phyloP scores from a whole-genome alignment of 805 yeast genomes.

The Lachancea meyersii region DNA sequence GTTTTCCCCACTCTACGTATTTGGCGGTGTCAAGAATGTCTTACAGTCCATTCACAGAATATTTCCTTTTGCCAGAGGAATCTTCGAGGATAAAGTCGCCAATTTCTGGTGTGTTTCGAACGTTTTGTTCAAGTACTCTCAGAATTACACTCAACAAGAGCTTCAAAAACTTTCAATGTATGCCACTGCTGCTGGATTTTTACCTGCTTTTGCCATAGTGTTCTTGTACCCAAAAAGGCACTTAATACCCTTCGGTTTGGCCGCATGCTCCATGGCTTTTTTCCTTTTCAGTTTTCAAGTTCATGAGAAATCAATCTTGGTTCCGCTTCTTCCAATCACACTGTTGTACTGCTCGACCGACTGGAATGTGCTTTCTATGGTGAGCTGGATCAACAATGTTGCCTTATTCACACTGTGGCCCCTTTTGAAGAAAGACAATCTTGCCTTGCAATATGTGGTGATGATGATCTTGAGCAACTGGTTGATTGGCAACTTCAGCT shows the following conservation, averaged over 20 bases:
- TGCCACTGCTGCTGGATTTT: constrained; percentile 46
- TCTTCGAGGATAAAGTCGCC: constrained; percentile 96
- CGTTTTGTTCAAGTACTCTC: constrained; percentile 62
- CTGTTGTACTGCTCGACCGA: constrained; percentile 50
- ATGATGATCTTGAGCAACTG: constrained; percentile 64
- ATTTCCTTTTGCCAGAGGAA: constrained; percentile 88
- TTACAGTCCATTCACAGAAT: constrained; percentile 60
- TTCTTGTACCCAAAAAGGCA: constrained; percentile 47
- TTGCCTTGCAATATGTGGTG: constrained; percentile 65
- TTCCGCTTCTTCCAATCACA: constrained; percentile 82
- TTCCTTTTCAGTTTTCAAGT: constrained; percentile 91
- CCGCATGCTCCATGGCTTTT: constrained; percentile 81
- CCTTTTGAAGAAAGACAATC: constrained; percentile 65
- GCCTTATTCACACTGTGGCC: constrained; percentile 88
- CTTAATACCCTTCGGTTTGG: constrained; percentile 63
- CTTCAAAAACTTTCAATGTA: constrained; percentile 53
- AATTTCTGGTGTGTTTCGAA: constrained; percentile 97
- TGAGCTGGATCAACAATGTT: constrained; percentile 82
- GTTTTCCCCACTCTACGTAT: constrained; percentile 54
- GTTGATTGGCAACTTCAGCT: constrained; percentile 62
- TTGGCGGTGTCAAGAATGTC: constrained; percentile 35
- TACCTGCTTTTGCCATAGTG: constrained; percentile 50
- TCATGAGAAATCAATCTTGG: constrained; percentile 85
- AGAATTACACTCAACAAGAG: constrained; percentile 46
- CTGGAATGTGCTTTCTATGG: constrained; percentile 58